Evolutionary conservation across 306 rosid genomes (phyloP).

Genomic region (Cucumis hystrix): DNA sequence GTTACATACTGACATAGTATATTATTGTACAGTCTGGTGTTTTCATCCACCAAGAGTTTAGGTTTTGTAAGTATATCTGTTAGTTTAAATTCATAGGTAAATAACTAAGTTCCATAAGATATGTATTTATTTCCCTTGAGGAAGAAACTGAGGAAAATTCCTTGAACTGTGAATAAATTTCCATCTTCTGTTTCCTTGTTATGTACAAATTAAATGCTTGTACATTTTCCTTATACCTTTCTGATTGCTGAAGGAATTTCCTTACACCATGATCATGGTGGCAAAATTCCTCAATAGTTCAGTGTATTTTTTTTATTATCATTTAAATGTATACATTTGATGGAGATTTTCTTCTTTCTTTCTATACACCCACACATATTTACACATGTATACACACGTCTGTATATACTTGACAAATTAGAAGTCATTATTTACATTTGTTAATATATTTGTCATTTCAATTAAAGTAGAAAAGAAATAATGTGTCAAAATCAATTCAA

Average conservation of each 20-base stretch:
- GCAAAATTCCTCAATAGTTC: neutral
- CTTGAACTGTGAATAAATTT: neutral
- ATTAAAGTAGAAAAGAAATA: no score
- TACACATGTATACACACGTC: no score
- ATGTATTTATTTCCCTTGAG: neutral
- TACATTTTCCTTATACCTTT: neutral
- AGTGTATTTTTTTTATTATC: no score
- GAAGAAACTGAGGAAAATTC: neutral
- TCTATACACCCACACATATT: no score
- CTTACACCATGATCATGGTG: neutral
- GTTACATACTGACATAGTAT: neutral
- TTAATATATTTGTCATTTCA: no score
- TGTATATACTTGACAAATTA: no score
- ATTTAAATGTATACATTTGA: neutral
- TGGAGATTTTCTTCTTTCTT: neutral
- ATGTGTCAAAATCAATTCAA: no score
- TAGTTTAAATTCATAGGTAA: conserved; percentile 23
- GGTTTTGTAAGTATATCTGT: neutral
- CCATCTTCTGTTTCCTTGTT: neutral
- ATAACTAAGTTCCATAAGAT: conserved; percentile 5
- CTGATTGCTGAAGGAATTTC: neutral
- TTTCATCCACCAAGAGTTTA: neutral
- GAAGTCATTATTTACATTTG: no score
- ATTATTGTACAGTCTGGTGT: neutral
- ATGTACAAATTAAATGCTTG: neutral